phyloP scores from a whole-genome alignment of 1,139 yeast genomes.

The Saccharomyces hybrid region DNA sequence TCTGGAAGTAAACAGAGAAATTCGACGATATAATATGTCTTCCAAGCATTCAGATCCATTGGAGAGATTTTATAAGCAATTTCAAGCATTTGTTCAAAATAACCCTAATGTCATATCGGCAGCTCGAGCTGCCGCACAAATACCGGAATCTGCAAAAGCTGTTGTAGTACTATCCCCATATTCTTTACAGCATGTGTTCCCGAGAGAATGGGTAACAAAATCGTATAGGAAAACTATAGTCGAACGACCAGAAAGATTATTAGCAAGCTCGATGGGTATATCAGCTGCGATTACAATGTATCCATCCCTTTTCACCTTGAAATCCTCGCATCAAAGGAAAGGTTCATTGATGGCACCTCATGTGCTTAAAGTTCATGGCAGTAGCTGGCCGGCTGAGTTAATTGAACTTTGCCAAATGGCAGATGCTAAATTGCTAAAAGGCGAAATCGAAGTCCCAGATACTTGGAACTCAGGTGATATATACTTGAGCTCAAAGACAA shows the following conservation, averaged over 20 bases:
- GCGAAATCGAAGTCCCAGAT: slow-evolving; percentile 66
- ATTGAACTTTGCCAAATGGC: slow-evolving; percentile 54
- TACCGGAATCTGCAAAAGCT: slow-evolving; percentile 42
- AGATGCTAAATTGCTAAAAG: slow-evolving; percentile 45
- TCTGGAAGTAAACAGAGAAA: not conserved
- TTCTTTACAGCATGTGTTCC: slow-evolving; percentile 61
- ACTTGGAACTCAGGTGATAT: slow-evolving; percentile 84
- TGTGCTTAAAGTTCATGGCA: slow-evolving; percentile 69
- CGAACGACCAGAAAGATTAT: slow-evolving; percentile 73
- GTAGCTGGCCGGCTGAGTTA: slow-evolving; percentile 59
- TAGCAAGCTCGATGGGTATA: slow-evolving; percentile 71
- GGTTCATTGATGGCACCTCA: slow-evolving; percentile 37
- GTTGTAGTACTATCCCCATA: slow-evolving; percentile 51
- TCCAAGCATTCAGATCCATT: slow-evolving; percentile 27
- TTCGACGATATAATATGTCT: not conserved
- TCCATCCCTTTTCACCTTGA: slow-evolving; percentile 52
- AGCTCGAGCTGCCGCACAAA: slow-evolving; percentile 38
- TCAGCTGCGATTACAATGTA: slow-evolving; percentile 67
- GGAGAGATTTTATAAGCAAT: slow-evolving; percentile 37
- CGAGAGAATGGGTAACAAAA: slow-evolving; percentile 70
- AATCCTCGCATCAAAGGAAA: slow-evolving; percentile 32
- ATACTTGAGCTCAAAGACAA: slow-evolving; percentile 58
- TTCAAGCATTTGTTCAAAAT: slow-evolving; percentile 42
- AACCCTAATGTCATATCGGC: slow-evolving; percentile 49
- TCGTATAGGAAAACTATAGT: slow-evolving; percentile 62